Evolutionary conservation across 768 basidiomycete genomes (phyloP), one percentile per base, ranked within the genome.

Genomic region (Roridomyces roridus): DNA sequence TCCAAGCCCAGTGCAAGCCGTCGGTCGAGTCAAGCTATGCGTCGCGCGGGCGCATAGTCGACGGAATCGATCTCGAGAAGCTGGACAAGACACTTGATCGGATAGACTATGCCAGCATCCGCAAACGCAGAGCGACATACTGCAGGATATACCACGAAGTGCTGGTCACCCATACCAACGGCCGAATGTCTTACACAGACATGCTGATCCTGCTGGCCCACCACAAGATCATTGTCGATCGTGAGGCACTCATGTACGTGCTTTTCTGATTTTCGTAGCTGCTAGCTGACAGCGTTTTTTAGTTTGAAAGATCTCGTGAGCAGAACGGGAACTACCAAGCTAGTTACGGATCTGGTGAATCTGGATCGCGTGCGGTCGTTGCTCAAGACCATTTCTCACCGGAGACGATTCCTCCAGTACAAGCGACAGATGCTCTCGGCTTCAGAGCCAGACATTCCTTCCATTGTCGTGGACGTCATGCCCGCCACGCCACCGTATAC

Each of bases 141-240:
- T 85, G 83, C 63, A 82, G 89, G 20, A 74, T 98, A 1, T 94
- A 89, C 65, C 90, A 96, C 66, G 96, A 98, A 76, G 95, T 96
- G 2, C 79, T 70, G 62, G 83, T 95, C 28, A 82, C 86, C 4
- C 85, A 87, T 59, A 82, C 89, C 57, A 81, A 80, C 28, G 85
- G 86, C 1, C 81, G 85, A 9, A 93, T 98, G 57, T 91, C 92
- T 21, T 98, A 98, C 77, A 92, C 87, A 1, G 84, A 86, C 41
- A 96, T 96, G 92, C 81, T 98, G 3, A 68, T 91, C 29, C 74
- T 98, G 41, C 76, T 98, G 36, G 89, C 92, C 1, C 96, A 97
- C 68, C 88, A 98, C 75, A 95, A 92, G 70, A 75, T 98, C 47
- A 94, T 98, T 60, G 83, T 92, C 46, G 94, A 97, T 72, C 85